Base-by-base conservation (phyloP, 2,329 filamentous ascomycete species). In the Cryphonectria parasitica region DNA sequence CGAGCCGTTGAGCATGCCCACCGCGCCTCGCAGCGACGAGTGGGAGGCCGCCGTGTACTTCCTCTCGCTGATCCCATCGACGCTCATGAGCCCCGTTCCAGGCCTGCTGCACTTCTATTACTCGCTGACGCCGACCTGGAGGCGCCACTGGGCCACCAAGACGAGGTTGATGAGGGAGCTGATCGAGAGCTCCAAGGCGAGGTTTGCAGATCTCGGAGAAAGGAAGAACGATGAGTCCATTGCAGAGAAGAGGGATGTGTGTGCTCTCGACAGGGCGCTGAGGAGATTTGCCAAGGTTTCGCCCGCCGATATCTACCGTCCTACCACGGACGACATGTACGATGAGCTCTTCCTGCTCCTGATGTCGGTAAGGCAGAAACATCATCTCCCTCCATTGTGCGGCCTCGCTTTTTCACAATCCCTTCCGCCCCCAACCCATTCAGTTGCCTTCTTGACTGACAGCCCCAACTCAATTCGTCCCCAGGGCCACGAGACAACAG, bases 401-500 rank as follows among this genome's bases (percentile, higher is more conserved):
- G 2, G 11, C 36, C 36, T 39, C 36, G 8, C 36, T 10, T 36
- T 3, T 39, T 6, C 34, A 34, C 3, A 34, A 34, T 6, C 13
- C 31, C 36, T 25, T 4, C 7, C 34, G 6, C 17, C n/a, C 6
- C 2, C 64, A 65, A 52, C 34, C 66, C n/a, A 15, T 31, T 5
- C 31, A 39, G 61, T 66, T 36, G 63, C 36, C 28, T 8, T 31
- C 2, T 36, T n/a, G 41, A 17, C n/a, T 43, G 19, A 36, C 19
- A n/a, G 41, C n/a, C 19, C 19, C 2, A 3, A 34, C 58, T 2
- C 58, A 15, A 25, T 10, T 3, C n/a, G 7, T 11, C 8, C 4
- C 1, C 67, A 69, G 67, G 69, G 71, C 43, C 66, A 71, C 58
- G 71, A 72, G 28, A 73, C 66, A 34, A 71, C 71, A 31, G 68